Base-by-base conservation (phyloP, 768 basidiomycete species). In the Boletellus ananiceps region DNA sequence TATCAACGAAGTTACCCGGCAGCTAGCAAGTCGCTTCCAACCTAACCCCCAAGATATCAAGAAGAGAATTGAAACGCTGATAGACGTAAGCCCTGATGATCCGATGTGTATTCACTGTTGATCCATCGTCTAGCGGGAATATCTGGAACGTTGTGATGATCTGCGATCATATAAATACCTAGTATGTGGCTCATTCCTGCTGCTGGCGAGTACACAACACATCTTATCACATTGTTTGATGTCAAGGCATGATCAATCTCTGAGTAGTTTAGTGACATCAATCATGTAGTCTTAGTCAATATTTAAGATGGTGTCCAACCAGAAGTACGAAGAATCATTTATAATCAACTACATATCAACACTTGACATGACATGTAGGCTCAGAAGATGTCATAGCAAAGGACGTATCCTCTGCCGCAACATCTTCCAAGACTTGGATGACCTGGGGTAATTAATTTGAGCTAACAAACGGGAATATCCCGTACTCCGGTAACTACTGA, bases 31-130 rank as follows among this genome's bases (percentile, higher is more conserved):
- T 49, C 82, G 95, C 4, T 99, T 98, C 76, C 80, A 79, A 42
- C 95, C 95, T 0, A 84, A 90, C 54, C 88, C 93, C 35, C 66
- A 82, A 37, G 76, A 79, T 55, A 91, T 99, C 73, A 99, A 99
- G 77, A 92, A 87, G 68, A 78, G 92, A 40, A 88, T 99, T 47
- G 96, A 98, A 64, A 82, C 79, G 25, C 69, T 99, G 51, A 97
- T 99, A 44, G 96, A 98, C 71, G 93, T 93, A 49, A 54, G 81
- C 68, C 14, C 3, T 43, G 27, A 31, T 23, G 9, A 46, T 40
- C 39, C 6, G 31, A 21, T 8, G 16, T 18, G 39, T 21, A 45
- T 39, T 27, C 15, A 2, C 29, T 8, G 39, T 50, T 56, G 27
- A 51, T 31, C 11, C 15, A 29, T 37, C 19, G 19, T 23, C 16